phyloP scores from a whole-genome alignment of 176 grass and related monocot genomes.

The Leersia perrieri region DNA sequence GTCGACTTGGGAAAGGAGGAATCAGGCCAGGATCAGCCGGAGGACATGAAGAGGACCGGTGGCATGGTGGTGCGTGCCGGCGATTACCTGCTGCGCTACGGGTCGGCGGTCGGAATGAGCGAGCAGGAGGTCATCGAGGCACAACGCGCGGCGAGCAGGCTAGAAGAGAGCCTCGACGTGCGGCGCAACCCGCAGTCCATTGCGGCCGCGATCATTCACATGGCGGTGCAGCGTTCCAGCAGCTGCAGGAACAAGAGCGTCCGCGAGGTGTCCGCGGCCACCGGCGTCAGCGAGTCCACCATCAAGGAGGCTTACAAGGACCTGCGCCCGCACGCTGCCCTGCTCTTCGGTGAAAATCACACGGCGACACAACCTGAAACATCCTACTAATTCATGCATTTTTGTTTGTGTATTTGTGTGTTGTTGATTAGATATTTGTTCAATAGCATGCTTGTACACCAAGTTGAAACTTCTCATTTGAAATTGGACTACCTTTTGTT shows the following conservation, averaged over 20 bases:
- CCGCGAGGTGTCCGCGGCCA: conserved; percentile 38
- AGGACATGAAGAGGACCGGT: background rate
- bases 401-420: background rate
- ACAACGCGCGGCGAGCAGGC: conserved; percentile 26
- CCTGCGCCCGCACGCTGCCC: background rate
- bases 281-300: conserved; percentile 38
- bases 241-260: background rate
- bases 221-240: background rate
- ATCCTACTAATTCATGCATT: background rate
- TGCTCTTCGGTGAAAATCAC: conserved; percentile 27
- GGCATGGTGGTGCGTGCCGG: conserved; percentile 27
- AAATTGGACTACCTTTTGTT: background rate
- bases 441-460: background rate
- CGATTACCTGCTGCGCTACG: conserved; percentile 41
- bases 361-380: background rate
- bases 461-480: background rate
- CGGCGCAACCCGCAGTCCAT: conserved; percentile 41
- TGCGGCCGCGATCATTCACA: conserved; percentile 46
- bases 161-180: conserved; percentile 44
- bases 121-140: background rate
- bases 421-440: background rate
- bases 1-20: conserved; percentile 33
- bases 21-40: background rate
- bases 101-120: conserved; percentile 6
- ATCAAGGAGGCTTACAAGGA: conserved; percentile 46